phyloP scores from a whole-genome alignment of 306 rosid genomes.

The Pyrus pyrifolia region DNA sequence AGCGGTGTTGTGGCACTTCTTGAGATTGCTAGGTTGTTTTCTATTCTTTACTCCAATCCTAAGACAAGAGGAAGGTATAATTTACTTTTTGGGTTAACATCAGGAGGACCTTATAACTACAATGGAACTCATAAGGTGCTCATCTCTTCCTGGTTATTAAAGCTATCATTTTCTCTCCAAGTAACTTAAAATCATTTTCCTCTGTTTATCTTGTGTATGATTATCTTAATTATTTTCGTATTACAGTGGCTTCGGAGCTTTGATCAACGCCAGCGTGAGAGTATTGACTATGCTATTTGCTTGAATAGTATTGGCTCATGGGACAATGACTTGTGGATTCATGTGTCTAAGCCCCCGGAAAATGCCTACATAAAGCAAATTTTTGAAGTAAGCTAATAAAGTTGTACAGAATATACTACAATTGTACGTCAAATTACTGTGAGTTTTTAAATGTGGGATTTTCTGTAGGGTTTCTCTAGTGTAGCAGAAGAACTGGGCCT shows the following conservation, averaged over 20 bases:
- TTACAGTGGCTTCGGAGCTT: conserved; percentile 95
- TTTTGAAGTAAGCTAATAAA: conserved; percentile 55
- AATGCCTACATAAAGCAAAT: conserved; percentile 86
- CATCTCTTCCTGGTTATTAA: neutral
- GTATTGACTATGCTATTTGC: conserved; percentile 93
- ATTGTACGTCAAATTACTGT: conserved; percentile 7
- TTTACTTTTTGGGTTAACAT: conserved; percentile 87
- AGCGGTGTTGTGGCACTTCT: conserved; percentile 95
- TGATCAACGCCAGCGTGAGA: conserved; percentile 91
- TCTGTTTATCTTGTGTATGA: conserved; percentile 2
- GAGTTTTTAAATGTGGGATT: conserved; percentile 18
- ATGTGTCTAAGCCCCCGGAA: conserved; percentile 97
- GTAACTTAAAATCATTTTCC: neutral
- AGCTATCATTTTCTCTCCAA: conserved; percentile 12
- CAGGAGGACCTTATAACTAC: conserved; percentile 97
- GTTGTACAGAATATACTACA: neutral
- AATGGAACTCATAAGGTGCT: conserved; percentile 92
- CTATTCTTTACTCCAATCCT: conserved; percentile 86
- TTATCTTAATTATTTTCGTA: conserved; percentile 15
- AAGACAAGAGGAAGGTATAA: conserved; percentile 97
- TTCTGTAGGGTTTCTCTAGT: conserved; percentile 74
- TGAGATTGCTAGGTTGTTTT: conserved; percentile 94
- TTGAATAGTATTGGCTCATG: conserved; percentile 89
- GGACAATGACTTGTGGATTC: conserved; percentile 89
- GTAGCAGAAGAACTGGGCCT: conserved; percentile 83